Conservation (phyloP, 2,329 filamentous ascomycete species). For the Clarireedia hainanense region DNA sequence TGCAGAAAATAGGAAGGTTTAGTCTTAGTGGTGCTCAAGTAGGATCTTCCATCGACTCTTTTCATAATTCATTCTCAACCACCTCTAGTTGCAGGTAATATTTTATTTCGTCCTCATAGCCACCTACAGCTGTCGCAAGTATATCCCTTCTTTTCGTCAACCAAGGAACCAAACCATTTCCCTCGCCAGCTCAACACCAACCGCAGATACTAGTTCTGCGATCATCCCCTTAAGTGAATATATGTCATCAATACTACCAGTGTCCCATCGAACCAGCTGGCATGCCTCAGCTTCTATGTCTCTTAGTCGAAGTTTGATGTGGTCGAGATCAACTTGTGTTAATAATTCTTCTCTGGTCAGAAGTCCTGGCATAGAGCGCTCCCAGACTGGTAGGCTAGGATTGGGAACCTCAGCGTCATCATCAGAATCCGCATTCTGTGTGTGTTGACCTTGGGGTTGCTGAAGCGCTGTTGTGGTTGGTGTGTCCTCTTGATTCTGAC, state of each 20-base stretch:
- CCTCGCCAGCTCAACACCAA: constrained; percentile 52
- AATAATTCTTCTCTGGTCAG: constrained; percentile 46
- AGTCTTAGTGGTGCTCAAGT: too few species aligned
- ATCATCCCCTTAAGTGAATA: constrained; percentile 52
- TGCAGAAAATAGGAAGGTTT: too few species aligned
- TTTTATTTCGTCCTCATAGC: too few species aligned
- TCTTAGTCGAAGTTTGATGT: constrained; percentile 40
- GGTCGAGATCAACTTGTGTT: constrained; percentile 46
- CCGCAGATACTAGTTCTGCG: constrained; percentile 57
- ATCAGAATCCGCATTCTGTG: not conserved
- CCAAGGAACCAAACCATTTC: constrained; percentile 31
- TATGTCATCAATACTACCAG: constrained; percentile 41
- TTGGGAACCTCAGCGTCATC: constrained; percentile 22
- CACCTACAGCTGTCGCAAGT: too few species aligned
- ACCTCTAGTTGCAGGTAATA: too few species aligned
- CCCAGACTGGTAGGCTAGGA: too few species aligned
- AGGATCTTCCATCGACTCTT: too few species aligned
- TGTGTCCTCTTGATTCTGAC: constrained; percentile 15
- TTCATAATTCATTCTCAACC: too few species aligned
- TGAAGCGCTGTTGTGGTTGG: not conserved
- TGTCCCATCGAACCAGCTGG: constrained; percentile 47
- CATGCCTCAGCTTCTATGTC: constrained; percentile 31
- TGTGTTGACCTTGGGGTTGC: not conserved
- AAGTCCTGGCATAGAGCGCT: constrained; percentile 50
- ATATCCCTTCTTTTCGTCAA: too few species aligned